Percentiles rank a stretch among this genome's conserved stretches.
Evolutionary conservation across 1,284 basidiomycete genomes (phyloP).

Genomic region (Moniliophthora roreri): DNA sequence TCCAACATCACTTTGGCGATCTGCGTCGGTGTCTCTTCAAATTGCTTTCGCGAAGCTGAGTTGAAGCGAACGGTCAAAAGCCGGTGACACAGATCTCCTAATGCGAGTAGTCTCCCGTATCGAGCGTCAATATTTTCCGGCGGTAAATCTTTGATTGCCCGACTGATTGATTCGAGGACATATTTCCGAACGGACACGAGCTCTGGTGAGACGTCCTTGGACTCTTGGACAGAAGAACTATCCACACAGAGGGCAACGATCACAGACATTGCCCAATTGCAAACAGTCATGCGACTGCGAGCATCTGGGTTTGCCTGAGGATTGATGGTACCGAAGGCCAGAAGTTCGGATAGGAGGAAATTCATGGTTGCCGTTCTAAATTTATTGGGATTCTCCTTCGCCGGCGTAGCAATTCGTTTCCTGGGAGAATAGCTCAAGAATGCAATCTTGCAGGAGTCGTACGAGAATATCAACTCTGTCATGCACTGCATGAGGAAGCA

Average conservation of each 20-base stretch:
- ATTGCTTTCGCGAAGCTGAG: constrained; percentile 54
- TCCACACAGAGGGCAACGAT: constrained; percentile 92
- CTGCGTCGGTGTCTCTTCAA: constrained; percentile 85
- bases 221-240: constrained; percentile 60
- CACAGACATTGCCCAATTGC: constrained; percentile 90
- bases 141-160: constrained; percentile 83
- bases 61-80: constrained; percentile 81
- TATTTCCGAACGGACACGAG: constrained; percentile 86
- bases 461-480: constrained; percentile 92
- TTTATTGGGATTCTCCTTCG: constrained; percentile 58
- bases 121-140: constrained; percentile 72
- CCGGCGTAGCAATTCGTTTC: constrained; percentile 59
- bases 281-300: constrained; percentile 63
- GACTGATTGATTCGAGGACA: constrained; percentile 86
- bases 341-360: constrained; percentile 76
- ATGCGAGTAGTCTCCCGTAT: constrained; percentile 88
- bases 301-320: constrained; percentile 53
- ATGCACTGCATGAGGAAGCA: constrained; percentile 92
- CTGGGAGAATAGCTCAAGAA: constrained; percentile 82
- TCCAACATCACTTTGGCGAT: constrained; percentile 98
- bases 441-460: constrained; percentile 86
- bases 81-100: constrained; percentile 88
- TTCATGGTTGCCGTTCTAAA: constrained; percentile 68
- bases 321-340: constrained; percentile 75
- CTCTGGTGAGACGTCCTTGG: constrained; percentile 78